phyloP scores from a whole-genome alignment of 2,329 filamentous ascomycete species.

The Fusarium solani-melongenae region DNA sequence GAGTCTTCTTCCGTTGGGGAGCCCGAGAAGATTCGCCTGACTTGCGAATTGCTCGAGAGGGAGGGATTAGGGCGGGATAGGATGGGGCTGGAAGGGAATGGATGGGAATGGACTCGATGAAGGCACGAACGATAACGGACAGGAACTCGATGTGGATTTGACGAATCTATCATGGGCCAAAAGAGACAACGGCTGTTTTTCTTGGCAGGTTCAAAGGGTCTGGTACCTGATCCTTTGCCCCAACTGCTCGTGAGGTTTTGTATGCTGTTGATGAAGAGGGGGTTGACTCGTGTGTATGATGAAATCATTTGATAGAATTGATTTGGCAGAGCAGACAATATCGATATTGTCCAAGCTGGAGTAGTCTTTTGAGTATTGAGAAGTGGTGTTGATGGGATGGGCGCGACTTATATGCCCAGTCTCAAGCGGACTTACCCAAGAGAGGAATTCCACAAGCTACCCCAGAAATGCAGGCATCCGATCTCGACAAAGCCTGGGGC shows the following conservation, averaged over 20 bases:
- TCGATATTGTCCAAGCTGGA: neutral
- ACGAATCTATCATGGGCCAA: slow-evolving; percentile 42
- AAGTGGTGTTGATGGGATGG: neutral
- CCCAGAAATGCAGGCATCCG: slow-evolving; percentile 11
- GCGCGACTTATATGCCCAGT: neutral
- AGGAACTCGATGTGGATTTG: slow-evolving; percentile 39
- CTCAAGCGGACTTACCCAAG: slow-evolving; percentile 25
- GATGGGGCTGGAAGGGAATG: neutral
- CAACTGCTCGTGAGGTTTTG: slow-evolving; percentile 1
- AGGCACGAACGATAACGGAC: slow-evolving; percentile 42
- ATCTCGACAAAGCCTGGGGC: neutral
- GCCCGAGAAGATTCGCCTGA: slow-evolving; percentile 18
- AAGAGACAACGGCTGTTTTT: slow-evolving; percentile 43
- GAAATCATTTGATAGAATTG: slow-evolving; percentile 14
- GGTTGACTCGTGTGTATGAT: slow-evolving; percentile 21
- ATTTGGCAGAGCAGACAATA: neutral
- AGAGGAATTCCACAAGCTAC: slow-evolving; percentile 20
- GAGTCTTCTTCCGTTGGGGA: slow-evolving; percentile 17
- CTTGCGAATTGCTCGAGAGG: slow-evolving; percentile 33
- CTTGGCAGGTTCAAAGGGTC: slow-evolving; percentile 13
- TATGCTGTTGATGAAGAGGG: neutral
- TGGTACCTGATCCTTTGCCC: slow-evolving; percentile 2
- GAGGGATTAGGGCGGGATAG: slow-evolving; percentile 28
- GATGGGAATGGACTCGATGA: slow-evolving; percentile 37
- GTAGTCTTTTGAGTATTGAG: neutral